Percentiles rank a stretch among this genome's conserved stretches.
Conservation (phyloP, 306 rosid genomes). For the Gleditsia sinensis region DNA sequence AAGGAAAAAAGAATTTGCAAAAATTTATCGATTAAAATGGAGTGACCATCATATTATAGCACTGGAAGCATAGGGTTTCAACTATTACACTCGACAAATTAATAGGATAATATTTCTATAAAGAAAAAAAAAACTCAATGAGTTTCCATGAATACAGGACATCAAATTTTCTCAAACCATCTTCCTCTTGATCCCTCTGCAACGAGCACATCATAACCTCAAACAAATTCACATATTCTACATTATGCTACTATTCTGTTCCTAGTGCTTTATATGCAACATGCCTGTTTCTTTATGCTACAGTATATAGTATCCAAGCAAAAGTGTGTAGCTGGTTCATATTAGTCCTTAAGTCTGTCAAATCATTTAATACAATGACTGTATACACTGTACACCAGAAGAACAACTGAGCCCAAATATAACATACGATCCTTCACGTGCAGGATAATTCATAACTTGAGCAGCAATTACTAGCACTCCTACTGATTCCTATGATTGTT, state of each 20-base stretch:
- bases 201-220: not conserved
- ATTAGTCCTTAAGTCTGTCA: not conserved
- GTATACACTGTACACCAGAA: not conserved
- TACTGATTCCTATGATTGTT: too few species aligned
- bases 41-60: not conserved
- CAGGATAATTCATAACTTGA: not conserved
- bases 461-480: not conserved
- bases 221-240: not conserved
- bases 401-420: not conserved
- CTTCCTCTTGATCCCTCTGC: not conserved
- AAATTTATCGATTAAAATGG: slow-evolving; percentile 14
- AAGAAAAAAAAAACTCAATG: not conserved
- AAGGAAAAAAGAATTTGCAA: slow-evolving; percentile 4
- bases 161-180: slow-evolving; percentile 1
- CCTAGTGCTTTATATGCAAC: not conserved
- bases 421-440: not conserved
- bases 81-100: not conserved
- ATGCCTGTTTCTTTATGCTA: not conserved
- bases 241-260: not conserved
- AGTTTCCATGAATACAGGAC: not conserved
- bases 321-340: not conserved
- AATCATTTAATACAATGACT: not conserved
- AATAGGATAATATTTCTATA: not conserved
- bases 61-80: slow-evolving; percentile 6
- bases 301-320: not conserved